A percentile compares a stretch with the other conserved stretches of the same genome.
Evolutionary conservation across 495 filamentous ascomycete genomes (phyloP).

Genomic region (Achaetomiella virescens): DNA sequence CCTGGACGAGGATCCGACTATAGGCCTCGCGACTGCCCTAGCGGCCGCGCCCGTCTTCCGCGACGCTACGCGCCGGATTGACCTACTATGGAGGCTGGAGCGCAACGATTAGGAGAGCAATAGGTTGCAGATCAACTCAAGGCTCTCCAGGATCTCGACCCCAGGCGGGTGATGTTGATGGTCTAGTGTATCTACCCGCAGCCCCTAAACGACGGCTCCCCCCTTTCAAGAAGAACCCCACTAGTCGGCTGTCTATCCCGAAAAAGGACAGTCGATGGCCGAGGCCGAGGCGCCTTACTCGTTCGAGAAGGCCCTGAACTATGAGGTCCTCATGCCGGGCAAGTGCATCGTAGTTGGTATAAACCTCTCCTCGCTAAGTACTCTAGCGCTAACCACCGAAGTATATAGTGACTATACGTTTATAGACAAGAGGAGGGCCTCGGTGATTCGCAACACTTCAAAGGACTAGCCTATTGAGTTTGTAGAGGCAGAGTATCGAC

Average conservation of each 20-base stretch:
- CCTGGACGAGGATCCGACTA: background rate
- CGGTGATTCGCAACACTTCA: constrained; percentile 2
- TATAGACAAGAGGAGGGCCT: constrained; percentile 3
- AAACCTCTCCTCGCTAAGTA: background rate
- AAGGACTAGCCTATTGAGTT: constrained; percentile 5
- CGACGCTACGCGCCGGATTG: background rate
- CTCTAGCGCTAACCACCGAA: background rate
- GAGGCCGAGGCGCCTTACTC: constrained; percentile 5
- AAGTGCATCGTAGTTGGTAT: constrained; percentile 5
- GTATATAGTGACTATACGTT: constrained; percentile 2
- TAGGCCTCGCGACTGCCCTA: background rate
- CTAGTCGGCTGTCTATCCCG: constrained; percentile 2
- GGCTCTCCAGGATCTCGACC: constrained; percentile 1
- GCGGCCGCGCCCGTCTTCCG: background rate
- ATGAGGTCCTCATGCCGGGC: background rate
- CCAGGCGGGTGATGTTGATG: background rate
- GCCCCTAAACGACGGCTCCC: background rate
- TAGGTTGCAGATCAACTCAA: background rate
- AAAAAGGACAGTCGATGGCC: background rate
- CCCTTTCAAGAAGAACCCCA: background rate
- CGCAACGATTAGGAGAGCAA: background rate
- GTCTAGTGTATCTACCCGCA: constrained; percentile 5
- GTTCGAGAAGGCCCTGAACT: constrained; percentile 4
- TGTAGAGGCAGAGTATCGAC: constrained; percentile 3
- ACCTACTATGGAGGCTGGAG: constrained; percentile 4